Conservation (phyloP, 352 stramenopile genomes). For the Globisporangium orthogonon region DNA sequence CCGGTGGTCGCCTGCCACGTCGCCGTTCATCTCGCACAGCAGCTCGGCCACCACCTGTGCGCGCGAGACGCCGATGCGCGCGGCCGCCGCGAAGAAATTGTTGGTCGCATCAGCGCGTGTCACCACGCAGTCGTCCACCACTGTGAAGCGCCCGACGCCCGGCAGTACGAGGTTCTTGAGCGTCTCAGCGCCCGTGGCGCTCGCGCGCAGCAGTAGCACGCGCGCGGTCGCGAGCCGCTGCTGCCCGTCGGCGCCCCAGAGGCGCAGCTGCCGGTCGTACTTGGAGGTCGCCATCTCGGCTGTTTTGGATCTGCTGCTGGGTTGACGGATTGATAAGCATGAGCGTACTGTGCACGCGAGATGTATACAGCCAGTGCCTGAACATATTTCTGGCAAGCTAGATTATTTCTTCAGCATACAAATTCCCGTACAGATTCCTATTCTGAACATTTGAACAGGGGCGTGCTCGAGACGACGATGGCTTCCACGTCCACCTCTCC, state of each 20-base stretch:
- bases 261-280: constrained; percentile 98
- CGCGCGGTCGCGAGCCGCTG: constrained; percentile 78
- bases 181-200: constrained; percentile 93
- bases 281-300: constrained; percentile 65
- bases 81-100: constrained; percentile 92
- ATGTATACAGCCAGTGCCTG: too few species aligned
- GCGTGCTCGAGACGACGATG: too few species aligned
- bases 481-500: too few species aligned
- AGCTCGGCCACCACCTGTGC: constrained; percentile 79
- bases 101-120: constrained; percentile 73
- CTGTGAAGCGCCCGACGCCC: constrained; percentile 86
- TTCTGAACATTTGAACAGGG: too few species aligned
- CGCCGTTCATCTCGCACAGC: constrained; percentile 95
- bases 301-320: neutral
- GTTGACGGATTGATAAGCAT: too few species aligned
- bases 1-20: constrained; percentile 69
- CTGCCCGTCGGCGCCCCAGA: constrained; percentile 96
- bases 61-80: constrained; percentile 47
- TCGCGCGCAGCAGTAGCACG: constrained; percentile 89
- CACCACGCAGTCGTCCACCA: constrained; percentile 90
- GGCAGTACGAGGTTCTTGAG: constrained; percentile 98
- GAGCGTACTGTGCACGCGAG: too few species aligned
- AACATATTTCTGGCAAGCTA: too few species aligned
- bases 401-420: too few species aligned
- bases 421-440: too few species aligned